These are phyloP conservation scores for Plasmodium inui DNA, from an alignment of 169 alveolate genomes.

Conservation along the genomic window DNA sequence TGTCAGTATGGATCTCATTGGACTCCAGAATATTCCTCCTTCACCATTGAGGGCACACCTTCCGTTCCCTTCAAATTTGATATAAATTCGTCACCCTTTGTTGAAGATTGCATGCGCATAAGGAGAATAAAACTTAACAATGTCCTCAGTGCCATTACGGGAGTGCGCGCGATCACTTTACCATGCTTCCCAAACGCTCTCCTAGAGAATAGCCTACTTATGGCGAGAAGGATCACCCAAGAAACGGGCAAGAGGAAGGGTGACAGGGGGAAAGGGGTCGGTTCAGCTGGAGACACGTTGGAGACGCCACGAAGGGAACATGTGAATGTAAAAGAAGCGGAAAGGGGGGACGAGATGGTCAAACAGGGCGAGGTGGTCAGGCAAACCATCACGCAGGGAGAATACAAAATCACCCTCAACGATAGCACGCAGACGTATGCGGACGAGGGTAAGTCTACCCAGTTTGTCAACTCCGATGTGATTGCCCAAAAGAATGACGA, in stretches of 20 bases:
- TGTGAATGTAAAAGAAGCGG: background rate
- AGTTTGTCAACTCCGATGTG: slow-evolving; percentile 54
- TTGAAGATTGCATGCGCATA: slow-evolving; percentile 59
- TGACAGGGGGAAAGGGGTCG: background rate
- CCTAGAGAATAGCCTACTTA: slow-evolving; percentile 62
- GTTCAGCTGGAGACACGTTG: background rate
- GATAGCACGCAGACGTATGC: slow-evolving; percentile 7
- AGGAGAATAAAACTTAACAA: slow-evolving; percentile 68
- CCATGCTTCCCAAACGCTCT: slow-evolving; percentile 74
- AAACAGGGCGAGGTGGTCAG: background rate
- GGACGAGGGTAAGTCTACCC: slow-evolving; percentile 49
- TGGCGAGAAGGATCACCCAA: slow-evolving; percentile 34
- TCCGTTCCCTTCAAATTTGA: slow-evolving; percentile 79
- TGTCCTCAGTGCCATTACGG: slow-evolving; percentile 42
- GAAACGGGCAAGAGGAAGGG: slow-evolving; percentile 34
- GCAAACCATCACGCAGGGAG: background rate
- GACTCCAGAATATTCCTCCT: slow-evolving; percentile 85
- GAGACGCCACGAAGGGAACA: background rate
- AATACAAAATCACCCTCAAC: slow-evolving; percentile 3
- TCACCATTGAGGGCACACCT: slow-evolving; percentile 84
- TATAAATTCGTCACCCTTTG: slow-evolving; percentile 59
- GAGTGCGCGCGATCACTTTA: slow-evolving; percentile 71
- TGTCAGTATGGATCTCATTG: slow-evolving; percentile 63
- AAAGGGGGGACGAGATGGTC: background rate
- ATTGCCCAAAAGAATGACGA: slow-evolving; percentile 25